phyloP scores from a whole-genome alignment of 768 basidiomycete genomes.

The Xerocomellus amylosporus region DNA sequence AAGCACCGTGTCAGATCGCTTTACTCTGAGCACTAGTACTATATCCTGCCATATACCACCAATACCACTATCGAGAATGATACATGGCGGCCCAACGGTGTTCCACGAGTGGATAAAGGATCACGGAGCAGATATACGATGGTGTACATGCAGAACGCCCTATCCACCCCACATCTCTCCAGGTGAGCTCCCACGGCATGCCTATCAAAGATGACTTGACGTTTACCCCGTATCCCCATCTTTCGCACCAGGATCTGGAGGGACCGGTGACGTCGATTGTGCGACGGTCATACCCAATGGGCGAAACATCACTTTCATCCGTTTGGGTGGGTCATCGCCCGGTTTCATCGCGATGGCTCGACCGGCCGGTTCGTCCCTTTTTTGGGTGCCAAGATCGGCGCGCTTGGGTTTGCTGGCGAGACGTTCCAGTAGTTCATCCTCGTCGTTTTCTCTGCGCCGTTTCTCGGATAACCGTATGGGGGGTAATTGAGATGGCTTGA shows the following conservation, averaged over 20 bases:
- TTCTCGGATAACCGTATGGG: conserved; percentile 63
- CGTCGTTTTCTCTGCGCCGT: conserved; percentile 67
- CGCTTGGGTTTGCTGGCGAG: conserved; percentile 59
- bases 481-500: conserved; percentile 35
- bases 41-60: background rate
- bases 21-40: conserved; percentile 1
- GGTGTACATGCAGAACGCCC: conserved; percentile 1
- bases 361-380: conserved; percentile 31
- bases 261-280: conserved; percentile 38
- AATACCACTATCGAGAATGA: conserved; percentile 3
- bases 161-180: conserved; percentile 34
- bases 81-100: conserved; percentile 4
- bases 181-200: background rate
- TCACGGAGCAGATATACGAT: conserved; percentile 4
- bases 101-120: conserved; percentile 7
- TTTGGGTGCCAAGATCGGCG: conserved; percentile 47
- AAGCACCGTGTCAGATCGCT: background rate
- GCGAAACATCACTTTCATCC: conserved; percentile 73
- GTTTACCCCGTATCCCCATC: conserved; percentile 71
- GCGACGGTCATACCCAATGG: conserved; percentile 26
- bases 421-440: conserved; percentile 61
- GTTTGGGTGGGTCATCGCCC: conserved; percentile 52
- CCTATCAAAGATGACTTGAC: background rate
- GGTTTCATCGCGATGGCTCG: conserved; percentile 29
- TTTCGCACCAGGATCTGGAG: conserved; percentile 66